These are phyloP conservation scores for Trametes coccinea DNA, from an alignment of 768 basidiomycete species.

Conservation along the genomic window DNA sequence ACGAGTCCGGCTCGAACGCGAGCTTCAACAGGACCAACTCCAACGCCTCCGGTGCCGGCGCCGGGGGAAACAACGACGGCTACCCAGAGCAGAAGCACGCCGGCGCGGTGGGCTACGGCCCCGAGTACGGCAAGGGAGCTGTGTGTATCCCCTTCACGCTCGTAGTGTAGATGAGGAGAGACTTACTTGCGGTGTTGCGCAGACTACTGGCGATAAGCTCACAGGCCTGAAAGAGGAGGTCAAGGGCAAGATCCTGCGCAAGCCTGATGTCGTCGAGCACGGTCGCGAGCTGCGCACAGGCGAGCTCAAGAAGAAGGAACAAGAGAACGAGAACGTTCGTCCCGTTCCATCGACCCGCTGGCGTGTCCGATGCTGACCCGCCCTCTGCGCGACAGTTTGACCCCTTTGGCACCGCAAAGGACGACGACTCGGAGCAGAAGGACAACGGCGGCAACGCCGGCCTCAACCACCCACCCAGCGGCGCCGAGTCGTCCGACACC, in stretches of 20 bases:
- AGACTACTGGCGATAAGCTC: conserved; percentile 39
- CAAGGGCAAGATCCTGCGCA: conserved; percentile 40
- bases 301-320: conserved; percentile 39
- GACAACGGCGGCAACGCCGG: conserved; percentile 2
- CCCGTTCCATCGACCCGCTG: too few relatives aligned
- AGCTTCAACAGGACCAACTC: too few relatives aligned
- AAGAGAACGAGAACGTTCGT: conserved; percentile 30
- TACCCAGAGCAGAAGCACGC: conserved; percentile 45
- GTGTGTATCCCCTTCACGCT: conserved; percentile 24
- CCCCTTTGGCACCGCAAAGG: conserved; percentile 1
- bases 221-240: conserved; percentile 40
- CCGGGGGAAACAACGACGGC: conserved; percentile 8
- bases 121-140: conserved; percentile 34
- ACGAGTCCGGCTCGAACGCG: neutral
- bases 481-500: neutral
- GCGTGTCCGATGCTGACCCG: neutral
- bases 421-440: neutral
- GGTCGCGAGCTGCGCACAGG: conserved; percentile 43
- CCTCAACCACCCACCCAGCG: conserved; percentile 1
- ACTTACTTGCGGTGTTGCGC: neutral
- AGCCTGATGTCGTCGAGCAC: conserved; percentile 39
- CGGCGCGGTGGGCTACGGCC: conserved; percentile 43
- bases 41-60: too few relatives aligned
- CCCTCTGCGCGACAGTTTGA: neutral
- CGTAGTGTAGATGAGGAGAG: neutral